Conservation (phyloP, 257 asterid species). For the Solanum gandarillasii region DNA sequence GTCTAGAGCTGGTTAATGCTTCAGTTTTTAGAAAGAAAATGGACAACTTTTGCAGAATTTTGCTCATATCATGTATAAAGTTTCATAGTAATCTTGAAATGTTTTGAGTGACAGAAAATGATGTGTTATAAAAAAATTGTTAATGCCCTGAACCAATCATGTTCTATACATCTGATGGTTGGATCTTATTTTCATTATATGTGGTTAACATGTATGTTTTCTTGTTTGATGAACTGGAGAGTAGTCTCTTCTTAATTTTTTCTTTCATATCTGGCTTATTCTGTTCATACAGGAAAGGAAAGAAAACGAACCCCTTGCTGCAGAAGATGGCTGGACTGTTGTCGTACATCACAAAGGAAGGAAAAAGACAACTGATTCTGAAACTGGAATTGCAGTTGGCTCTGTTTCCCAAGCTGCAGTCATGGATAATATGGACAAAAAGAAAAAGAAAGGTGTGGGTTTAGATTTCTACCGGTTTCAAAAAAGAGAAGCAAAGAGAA, state of each 20-base stretch:
- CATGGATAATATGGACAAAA: conserved; percentile 50
- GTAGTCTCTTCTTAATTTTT: conserved; percentile 1
- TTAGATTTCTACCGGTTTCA: conserved; percentile 78
- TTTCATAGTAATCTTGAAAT: background rate
- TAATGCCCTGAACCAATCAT: background rate
- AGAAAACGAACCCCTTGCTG: conserved; percentile 67
- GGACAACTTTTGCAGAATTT: background rate
- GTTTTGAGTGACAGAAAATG: background rate
- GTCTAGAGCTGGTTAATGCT: background rate
- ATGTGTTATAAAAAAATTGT: background rate
- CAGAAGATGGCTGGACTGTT: conserved; percentile 94
- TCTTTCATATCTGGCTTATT: background rate
- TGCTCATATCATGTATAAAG: background rate
- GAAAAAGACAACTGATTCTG: conserved; percentile 81
- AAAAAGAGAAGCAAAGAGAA: conserved; percentile 75
- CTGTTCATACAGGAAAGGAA: conserved; percentile 54
- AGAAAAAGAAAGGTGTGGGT: conserved; percentile 60
- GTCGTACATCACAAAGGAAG: conserved; percentile 89
- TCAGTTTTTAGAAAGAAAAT: background rate
- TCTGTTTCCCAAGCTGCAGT: conserved; percentile 87
- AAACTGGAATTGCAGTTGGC: conserved; percentile 78
- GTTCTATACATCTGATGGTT: background rate
- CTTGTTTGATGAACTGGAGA: background rate
- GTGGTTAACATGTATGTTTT: background rate
- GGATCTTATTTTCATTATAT: background rate